phyloP scores from a whole-genome alignment of 352 stramenopile species.

The Phytophthora ohioensis region DNA sequence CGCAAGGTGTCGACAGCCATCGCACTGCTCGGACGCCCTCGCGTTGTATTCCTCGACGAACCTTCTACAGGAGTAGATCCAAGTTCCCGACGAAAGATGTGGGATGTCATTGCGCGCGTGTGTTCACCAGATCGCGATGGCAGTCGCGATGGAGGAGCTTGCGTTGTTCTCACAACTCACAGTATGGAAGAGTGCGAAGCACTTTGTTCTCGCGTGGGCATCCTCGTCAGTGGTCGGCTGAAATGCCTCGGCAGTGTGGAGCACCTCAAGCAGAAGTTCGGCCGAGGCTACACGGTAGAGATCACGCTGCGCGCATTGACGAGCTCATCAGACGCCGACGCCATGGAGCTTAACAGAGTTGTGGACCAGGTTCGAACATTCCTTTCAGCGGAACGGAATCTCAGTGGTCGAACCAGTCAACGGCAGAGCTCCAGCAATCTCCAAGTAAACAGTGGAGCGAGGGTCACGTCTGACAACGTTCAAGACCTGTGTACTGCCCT shows the following conservation, averaged over 20 bases:
- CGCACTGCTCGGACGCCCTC: constrained; percentile 92
- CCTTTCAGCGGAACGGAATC: constrained; percentile 16
- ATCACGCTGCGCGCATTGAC: constrained; percentile 54
- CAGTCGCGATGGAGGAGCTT: constrained; percentile 61
- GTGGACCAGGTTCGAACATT: constrained; percentile 23
- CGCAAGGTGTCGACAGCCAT: constrained; percentile 97
- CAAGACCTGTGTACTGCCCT: constrained; percentile 44
- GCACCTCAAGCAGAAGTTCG: constrained; percentile 97
- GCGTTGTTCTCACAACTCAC: constrained; percentile 81
- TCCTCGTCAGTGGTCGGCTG: constrained; percentile 69
- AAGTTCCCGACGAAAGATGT: constrained; percentile 92
- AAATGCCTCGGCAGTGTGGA: constrained; percentile 89
- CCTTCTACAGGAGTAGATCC: constrained; percentile 95
- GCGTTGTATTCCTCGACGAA: constrained; percentile 97
- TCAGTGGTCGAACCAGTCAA: constrained; percentile 25
- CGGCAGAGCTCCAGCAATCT: constrained; percentile 14
- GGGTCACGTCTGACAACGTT: constrained; percentile 42
- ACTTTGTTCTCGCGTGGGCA: constrained; percentile 75
- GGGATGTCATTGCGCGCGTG: constrained; percentile 91
- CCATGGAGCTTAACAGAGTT: constrained; percentile 18
- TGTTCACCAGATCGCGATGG: constrained; percentile 76
- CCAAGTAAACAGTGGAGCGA: constrained; percentile 14
- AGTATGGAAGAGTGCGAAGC: constrained; percentile 87
- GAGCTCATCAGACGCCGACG: constrained; percentile 17
- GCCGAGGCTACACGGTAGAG: constrained; percentile 94